phyloP scores from a whole-genome alignment of 2,329 filamentous ascomycete genomes.

The Triangularia verruculosa region DNA sequence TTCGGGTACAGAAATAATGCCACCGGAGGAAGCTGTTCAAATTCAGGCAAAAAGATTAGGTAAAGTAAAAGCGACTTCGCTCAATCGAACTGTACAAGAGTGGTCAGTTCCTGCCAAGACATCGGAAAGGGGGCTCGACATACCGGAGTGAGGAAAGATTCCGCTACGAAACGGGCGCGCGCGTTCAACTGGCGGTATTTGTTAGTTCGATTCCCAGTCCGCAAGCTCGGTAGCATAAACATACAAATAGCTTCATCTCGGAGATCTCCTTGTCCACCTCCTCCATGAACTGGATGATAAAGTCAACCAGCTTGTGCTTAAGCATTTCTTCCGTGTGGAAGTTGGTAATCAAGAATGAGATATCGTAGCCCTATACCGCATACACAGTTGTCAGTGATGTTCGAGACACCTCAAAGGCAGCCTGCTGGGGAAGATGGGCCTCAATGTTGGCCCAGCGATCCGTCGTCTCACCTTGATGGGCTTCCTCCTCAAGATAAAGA shows the following conservation, averaged over 20 bases:
- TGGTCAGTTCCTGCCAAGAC: neutral
- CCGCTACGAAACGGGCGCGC: constrained; percentile 92
- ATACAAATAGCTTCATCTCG: constrained; percentile 99
- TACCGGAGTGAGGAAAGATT: constrained; percentile 89
- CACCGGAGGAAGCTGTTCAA: neutral
- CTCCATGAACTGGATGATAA: constrained; percentile 99
- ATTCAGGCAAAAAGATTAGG: constrained; percentile 2
- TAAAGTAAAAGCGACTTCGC: neutral
- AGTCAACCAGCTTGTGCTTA: constrained; percentile 98
- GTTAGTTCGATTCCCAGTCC: neutral
- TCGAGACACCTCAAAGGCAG: constrained; percentile 1
- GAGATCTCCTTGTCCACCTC: constrained; percentile 99
- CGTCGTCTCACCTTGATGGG: constrained; percentile 74
- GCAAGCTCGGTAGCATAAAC: constrained; percentile 35
- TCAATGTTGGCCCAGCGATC: neutral
- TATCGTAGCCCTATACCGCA: constrained; percentile 85
- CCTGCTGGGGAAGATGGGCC: neutral
- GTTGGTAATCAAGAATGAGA: constrained; percentile 97
- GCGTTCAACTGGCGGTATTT: constrained; percentile 72
- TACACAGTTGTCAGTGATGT: constrained; percentile 8
- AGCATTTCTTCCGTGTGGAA: constrained; percentile 98
- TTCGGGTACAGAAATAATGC: neutral
- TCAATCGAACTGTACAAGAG: constrained; percentile 28
- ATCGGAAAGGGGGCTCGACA: constrained; percentile 7
- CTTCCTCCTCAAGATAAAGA: constrained; percentile 94